These are phyloP conservation scores for Tylopilus sp. DNA, from an alignment of 768 basidiomycete genomes.

Conservation along the genomic window DNA sequence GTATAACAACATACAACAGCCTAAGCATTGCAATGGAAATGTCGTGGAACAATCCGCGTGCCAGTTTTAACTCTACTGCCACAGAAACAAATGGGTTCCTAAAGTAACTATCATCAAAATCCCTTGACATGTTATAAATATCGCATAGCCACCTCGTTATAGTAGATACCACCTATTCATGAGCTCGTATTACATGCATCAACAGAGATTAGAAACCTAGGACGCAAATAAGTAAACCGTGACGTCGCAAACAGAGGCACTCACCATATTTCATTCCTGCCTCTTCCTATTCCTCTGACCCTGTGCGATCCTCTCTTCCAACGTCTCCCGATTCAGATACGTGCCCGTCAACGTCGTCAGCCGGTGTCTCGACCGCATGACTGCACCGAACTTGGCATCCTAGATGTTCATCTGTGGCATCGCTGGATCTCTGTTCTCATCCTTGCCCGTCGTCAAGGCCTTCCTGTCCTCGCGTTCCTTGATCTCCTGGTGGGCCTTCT, in stretches of 20 bases:
- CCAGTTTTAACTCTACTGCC: too few species aligned
- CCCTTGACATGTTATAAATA: too few species aligned
- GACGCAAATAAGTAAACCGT: neutral
- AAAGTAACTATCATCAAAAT: too few species aligned
- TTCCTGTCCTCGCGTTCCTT: slow-evolving; percentile 76
- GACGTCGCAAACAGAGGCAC: slow-evolving; percentile 13
- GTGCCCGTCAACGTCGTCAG: slow-evolving; percentile 79
- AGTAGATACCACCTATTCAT: slow-evolving; percentile 10
- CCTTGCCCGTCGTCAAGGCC: slow-evolving; percentile 55
- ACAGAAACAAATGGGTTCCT: too few species aligned
- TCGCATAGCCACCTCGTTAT: too few species aligned
- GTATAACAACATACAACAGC: too few species aligned
- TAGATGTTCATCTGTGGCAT: slow-evolving; percentile 82
- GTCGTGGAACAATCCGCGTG: too few species aligned
- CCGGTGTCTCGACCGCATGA: slow-evolving; percentile 74
- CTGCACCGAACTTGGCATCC: slow-evolving; percentile 67
- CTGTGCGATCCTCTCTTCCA: slow-evolving; percentile 84
- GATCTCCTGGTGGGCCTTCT: slow-evolving; percentile 68
- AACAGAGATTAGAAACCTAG: slow-evolving; percentile 22
- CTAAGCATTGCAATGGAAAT: too few species aligned
- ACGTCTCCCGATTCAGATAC: slow-evolving; percentile 74
- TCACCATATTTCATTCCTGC: slow-evolving; percentile 90
- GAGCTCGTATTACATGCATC: neutral
- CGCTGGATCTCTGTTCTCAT: slow-evolving; percentile 41
- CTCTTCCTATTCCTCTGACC: slow-evolving; percentile 79